These are phyloP conservation scores for Kregervanrija fluxuum DNA, from an alignment of 805 yeast species.

Conservation along the genomic window DNA sequence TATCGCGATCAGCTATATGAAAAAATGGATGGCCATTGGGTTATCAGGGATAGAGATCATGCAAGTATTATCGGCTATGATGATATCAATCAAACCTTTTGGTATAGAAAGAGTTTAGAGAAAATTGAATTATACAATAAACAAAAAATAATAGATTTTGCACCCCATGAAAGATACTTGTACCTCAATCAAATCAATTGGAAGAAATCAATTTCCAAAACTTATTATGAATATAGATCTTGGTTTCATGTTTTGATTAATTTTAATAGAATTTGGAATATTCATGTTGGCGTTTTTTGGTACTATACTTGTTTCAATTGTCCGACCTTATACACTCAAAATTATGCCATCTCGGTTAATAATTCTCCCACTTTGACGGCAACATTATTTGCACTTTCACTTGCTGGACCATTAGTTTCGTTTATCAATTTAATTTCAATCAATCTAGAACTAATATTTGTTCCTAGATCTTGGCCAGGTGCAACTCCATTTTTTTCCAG, in stretches of 20 bases:
- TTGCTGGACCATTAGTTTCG: constrained; percentile 61
- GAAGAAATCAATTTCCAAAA: constrained; percentile 63
- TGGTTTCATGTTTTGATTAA: constrained; percentile 72
- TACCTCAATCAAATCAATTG: constrained; percentile 52
- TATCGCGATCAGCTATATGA: constrained; percentile 50
- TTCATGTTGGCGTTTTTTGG: constrained; percentile 74
- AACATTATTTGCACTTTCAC: constrained; percentile 48
- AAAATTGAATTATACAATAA: constrained; percentile 40
- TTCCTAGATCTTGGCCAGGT: constrained; percentile 71
- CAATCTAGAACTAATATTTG: constrained; percentile 49
- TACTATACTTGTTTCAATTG: constrained; percentile 63
- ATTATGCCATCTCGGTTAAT: constrained; percentile 45
- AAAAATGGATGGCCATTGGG: constrained; percentile 34
- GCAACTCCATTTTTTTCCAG: constrained; percentile 52
- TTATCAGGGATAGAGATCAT: constrained; percentile 55
- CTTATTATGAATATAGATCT: constrained; percentile 65
- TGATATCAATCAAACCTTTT: constrained; percentile 81
- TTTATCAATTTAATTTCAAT: constrained; percentile 50
- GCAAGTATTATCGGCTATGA: constrained; percentile 73
- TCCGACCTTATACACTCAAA: constrained; percentile 55
- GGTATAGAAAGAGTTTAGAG: constrained; percentile 70
- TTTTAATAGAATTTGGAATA: constrained; percentile 74
- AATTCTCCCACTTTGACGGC: constrained; percentile 56
- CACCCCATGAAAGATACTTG: constrained; percentile 48
- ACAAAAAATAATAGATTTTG: constrained; percentile 42